A percentile compares a stretch with the other conserved stretches of the same genome.
Evolutionary conservation across 2,329 filamentous ascomycete genomes (phyloP).

Genomic region (Verticillium nonalfalfae): DNA sequence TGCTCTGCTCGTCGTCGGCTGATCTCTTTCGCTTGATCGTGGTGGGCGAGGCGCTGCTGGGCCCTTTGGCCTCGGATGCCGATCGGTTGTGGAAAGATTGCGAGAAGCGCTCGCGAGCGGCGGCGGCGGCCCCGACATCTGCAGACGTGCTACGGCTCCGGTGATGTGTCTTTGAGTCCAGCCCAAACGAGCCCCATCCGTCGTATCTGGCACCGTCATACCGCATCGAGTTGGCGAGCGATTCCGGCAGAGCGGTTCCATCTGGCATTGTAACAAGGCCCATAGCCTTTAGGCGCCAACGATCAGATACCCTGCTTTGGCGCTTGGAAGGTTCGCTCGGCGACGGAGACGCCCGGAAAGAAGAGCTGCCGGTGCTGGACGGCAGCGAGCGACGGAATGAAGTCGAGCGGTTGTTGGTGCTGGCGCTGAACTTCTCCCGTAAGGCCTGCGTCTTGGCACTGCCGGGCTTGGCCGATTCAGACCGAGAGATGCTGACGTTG

Average conservation of each 20-base stretch:
- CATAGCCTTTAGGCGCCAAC: slow-evolving; percentile 42
- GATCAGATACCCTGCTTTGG: slow-evolving; percentile 31
- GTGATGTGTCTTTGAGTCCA: slow-evolving; percentile 13
- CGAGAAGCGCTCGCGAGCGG: slow-evolving; percentile 10
- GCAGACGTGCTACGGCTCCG: slow-evolving; percentile 12
- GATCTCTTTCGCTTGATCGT: slow-evolving; percentile 16
- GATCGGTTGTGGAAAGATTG: slow-evolving; percentile 7
- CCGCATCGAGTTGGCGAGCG: slow-evolving; percentile 38
- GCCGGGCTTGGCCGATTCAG: slow-evolving; percentile 6
- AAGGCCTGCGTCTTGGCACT: slow-evolving; percentile 30
- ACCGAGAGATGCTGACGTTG: not conserved
- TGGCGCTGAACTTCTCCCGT: slow-evolving; percentile 24
- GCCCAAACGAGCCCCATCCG: slow-evolving; percentile 28
- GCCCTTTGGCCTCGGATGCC: not conserved
- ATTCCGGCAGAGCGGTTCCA: slow-evolving; percentile 46
- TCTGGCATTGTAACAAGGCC: slow-evolving; percentile 46
- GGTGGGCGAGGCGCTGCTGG: slow-evolving; percentile 8
- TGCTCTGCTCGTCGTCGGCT: slow-evolving; percentile 7
- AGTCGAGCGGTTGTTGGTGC: slow-evolving; percentile 11
- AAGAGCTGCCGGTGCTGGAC: slow-evolving; percentile 17
- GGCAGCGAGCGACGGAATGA: slow-evolving; percentile 31
- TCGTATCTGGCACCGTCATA: slow-evolving; percentile 31
- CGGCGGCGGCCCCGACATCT: slow-evolving; percentile 26
- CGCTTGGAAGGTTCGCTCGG: slow-evolving; percentile 11
- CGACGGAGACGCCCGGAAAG: slow-evolving; percentile 6